phyloP scores from a whole-genome alignment of 768 basidiomycete genomes.

The Lentinula boryana region DNA sequence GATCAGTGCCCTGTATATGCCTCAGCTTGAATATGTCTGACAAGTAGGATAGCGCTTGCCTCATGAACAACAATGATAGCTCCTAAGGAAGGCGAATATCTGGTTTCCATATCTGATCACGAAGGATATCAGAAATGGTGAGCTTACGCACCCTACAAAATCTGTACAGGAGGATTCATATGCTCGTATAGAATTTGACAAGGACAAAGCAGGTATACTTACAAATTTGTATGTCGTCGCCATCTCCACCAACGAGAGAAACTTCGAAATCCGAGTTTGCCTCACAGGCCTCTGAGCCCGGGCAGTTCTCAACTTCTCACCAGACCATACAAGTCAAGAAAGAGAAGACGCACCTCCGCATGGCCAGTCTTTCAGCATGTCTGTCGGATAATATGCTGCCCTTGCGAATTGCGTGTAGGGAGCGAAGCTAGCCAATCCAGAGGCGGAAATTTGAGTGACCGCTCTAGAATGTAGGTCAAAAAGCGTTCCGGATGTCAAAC shows the following conservation, averaged over 20 bases:
- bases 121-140: neutral
- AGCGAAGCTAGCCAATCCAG: constrained; percentile 21
- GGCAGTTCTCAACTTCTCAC: no score
- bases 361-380: constrained; percentile 24
- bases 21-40: neutral
- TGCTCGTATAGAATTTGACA: neutral
- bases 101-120: constrained; percentile 26
- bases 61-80: constrained; percentile 40
- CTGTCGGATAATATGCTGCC: constrained; percentile 37
- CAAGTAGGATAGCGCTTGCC: neutral
- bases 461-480: constrained; percentile 7
- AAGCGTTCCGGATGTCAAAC: neutral
- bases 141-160: constrained; percentile 11
- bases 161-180: neutral
- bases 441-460: constrained; percentile 6
- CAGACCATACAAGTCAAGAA: neutral
- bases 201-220: constrained; percentile 7
- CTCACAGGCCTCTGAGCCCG: neutral
- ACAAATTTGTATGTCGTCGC: constrained; percentile 32
- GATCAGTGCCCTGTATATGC: constrained; percentile 34
- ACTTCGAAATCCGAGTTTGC: neutral
- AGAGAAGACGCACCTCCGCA: constrained; percentile 25
- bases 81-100: constrained; percentile 31
- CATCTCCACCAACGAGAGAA: constrained; percentile 29
- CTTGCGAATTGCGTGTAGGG: constrained; percentile 36